Evolutionary conservation across 805 yeast species (phyloP), one percentile per base, ranked within the genome.

Genomic region (Candida argentea): DNA sequence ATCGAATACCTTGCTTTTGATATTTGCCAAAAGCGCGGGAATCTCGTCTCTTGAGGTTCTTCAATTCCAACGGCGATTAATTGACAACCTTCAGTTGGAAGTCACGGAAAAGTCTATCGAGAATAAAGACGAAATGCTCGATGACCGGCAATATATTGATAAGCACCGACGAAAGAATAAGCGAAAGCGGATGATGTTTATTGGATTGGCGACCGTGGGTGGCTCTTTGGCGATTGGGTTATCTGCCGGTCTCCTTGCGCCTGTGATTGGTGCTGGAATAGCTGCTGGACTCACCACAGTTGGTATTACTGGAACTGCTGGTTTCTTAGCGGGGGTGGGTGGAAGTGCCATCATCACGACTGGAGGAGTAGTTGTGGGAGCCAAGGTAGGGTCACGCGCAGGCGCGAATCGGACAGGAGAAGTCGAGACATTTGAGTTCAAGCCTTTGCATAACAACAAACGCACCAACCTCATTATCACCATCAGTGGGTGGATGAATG

Each of bases 401-500:
- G 94, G 94, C 78, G 57, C 75, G 18, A 66, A 76, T 38, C 70
- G 99, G 50, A 78, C 79, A 55, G 96, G 95, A 2, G 85, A 84
- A 32, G 97, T 91, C 8, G 71, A 81, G 42, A 89, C 96, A 0
- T 91, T 91, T 55, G 97, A 93, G 45, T 79, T 93, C 51, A 72
- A 82, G 28, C 97, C 99, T 0, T 59, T 91, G 39, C 95, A 85
- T 51, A 87, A 89, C 49, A 86, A 83, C 50, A 81, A 82, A 48
- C 65, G 98, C 28, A 77, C 93, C 3, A 89, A 85, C 46, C 60
- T 87, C 39, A 80, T 89, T 30, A 56, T 91, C 12, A 87, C 96
- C 2, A 86, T 93, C 0, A 75, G 93, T 29, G 99, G 99, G 1
- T 91, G 99, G 99, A 86, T 91, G 89, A 79, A 78, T 30, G 93